Percentiles rank a stretch among this genome's conserved stretches.
These are phyloP conservation scores for Stagonosporopsis chrysanthemi DNA, from an alignment of 2,329 filamentous ascomycete genomes.

Conservation along the genomic window DNA sequence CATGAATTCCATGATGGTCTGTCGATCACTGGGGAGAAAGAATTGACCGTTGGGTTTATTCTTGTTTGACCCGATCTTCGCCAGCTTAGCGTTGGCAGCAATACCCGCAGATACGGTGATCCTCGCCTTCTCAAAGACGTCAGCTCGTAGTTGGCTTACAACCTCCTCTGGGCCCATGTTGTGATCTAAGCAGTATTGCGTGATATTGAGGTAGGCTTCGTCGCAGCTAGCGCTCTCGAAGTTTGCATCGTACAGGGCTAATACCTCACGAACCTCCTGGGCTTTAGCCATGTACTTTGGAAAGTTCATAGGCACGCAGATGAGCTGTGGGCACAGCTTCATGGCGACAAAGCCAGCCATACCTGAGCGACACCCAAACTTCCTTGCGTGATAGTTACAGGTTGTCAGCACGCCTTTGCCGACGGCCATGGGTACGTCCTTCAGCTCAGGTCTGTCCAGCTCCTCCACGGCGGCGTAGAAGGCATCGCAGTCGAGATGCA, in stretches of 20 bases:
- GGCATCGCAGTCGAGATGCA: slow-evolving; percentile 96
- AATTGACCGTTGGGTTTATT: slow-evolving; percentile 98
- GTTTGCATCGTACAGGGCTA: slow-evolving; percentile 85
- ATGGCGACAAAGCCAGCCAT: slow-evolving; percentile 97
- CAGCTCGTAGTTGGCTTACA: slow-evolving; percentile 77
- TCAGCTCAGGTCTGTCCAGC: slow-evolving; percentile 77
- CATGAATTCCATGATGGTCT: slow-evolving; percentile 86
- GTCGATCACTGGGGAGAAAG: slow-evolving; percentile 73
- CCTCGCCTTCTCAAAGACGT: slow-evolving; percentile 77
- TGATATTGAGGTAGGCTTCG: slow-evolving; percentile 96
- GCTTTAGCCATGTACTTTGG: slow-evolving; percentile 92
- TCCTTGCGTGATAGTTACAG: slow-evolving; percentile 88
- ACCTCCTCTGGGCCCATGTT: slow-evolving; percentile 73
- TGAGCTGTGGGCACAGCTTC: slow-evolving; percentile 87
- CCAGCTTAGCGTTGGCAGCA: slow-evolving; percentile 88
- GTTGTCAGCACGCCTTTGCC: slow-evolving; percentile 75
- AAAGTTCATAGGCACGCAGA: slow-evolving; percentile 85
- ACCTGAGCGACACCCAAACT: slow-evolving; percentile 88
- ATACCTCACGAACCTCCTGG: slow-evolving; percentile 80
- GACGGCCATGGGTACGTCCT: slow-evolving; percentile 88
- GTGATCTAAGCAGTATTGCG: slow-evolving; percentile 77
- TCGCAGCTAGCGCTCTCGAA: slow-evolving; percentile 96
- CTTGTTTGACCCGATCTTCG: slow-evolving; percentile 93
- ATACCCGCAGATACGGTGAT: slow-evolving; percentile 95
- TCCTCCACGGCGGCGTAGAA: slow-evolving; percentile 96